phyloP scores from a whole-genome alignment of 2,329 filamentous ascomycete genomes.

The Arachnopeziza araneosa region DNA sequence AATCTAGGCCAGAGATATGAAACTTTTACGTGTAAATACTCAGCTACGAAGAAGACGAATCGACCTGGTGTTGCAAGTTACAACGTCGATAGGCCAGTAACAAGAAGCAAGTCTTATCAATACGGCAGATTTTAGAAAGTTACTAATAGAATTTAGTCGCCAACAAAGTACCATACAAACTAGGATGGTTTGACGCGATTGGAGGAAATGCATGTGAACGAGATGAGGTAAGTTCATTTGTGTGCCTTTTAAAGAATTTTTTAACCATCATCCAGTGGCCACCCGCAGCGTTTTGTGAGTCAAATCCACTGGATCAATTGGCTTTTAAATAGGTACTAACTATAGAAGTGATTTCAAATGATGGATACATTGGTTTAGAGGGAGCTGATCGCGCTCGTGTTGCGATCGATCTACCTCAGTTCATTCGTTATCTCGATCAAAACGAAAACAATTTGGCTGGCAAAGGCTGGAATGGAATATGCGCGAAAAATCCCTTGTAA shows the following conservation, averaged over 20 bases:
- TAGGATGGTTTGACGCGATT: constrained; percentile 1
- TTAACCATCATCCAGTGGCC: not conserved
- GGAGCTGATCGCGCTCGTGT: not conserved
- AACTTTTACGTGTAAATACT: constrained; percentile 1
- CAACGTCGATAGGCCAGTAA: constrained; percentile 1
- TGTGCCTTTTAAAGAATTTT: not conserved
- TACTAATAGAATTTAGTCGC: not conserved
- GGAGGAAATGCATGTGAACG: constrained; percentile 1
- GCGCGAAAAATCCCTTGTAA: not conserved
- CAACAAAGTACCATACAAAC: not conserved
- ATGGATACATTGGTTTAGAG: constrained; percentile 3
- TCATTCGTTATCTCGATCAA: not conserved
- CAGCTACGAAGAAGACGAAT: not conserved
- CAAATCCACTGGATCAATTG: not conserved
- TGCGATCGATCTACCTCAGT: not conserved
- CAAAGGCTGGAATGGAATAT: not conserved
- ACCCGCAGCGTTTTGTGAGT: not conserved
- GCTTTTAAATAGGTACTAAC: not conserved
- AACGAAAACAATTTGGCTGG: not conserved
- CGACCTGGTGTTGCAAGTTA: not conserved
- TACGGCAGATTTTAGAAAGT: not conserved
- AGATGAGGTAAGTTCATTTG: not conserved
- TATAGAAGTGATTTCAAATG: not conserved
- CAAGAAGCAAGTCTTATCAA: not conserved
- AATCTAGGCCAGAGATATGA: not conserved